phyloP scores from a whole-genome alignment of 2,329 filamentous ascomycete genomes.

The Botrytis paeoniae region DNA sequence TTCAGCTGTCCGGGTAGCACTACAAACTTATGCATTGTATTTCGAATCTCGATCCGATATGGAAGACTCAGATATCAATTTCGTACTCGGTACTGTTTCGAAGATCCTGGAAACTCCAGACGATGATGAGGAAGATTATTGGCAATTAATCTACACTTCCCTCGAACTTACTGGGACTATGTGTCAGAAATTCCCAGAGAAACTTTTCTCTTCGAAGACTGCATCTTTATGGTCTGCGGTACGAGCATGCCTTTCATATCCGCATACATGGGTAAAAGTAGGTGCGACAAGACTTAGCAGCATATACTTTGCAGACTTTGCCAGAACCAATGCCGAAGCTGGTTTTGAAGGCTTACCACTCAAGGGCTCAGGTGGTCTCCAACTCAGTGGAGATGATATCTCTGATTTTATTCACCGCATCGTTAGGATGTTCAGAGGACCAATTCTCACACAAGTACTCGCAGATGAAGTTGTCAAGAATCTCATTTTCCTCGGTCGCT shows the following conservation, averaged over 20 bases:
- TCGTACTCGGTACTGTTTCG: conserved; percentile 52
- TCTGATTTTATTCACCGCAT: conserved; percentile 52
- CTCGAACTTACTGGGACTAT: conserved; percentile 68
- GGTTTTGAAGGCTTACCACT: conserved; percentile 59
- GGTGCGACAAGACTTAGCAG: conserved; percentile 71
- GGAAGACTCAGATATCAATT: conserved; percentile 54
- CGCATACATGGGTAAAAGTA: conserved; percentile 71
- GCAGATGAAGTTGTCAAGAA: conserved; percentile 77
- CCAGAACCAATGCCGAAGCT: conserved; percentile 55
- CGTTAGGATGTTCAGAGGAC: conserved; percentile 56
- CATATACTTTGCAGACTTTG: conserved; percentile 77
- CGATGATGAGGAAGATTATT: conserved; percentile 53
- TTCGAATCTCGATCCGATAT: conserved; percentile 64
- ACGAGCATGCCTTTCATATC: conserved; percentile 66
- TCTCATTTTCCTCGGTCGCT: conserved; percentile 74
- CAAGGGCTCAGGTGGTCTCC: conserved; percentile 66
- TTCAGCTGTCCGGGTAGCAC: conserved; percentile 66
- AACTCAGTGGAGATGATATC: conserved; percentile 63
- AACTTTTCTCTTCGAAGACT: conserved; percentile 58
- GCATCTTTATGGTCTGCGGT: conserved; percentile 69
- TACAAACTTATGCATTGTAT: conserved; percentile 81
- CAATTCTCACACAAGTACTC: conserved; percentile 68
- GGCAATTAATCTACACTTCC: conserved; percentile 71
- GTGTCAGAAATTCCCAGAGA: conserved; percentile 61
- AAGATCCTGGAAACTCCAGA: conserved; percentile 51